phyloP scores from a whole-genome alignment of 345 rosid species.

The Eucalyptus caleyi region DNA sequence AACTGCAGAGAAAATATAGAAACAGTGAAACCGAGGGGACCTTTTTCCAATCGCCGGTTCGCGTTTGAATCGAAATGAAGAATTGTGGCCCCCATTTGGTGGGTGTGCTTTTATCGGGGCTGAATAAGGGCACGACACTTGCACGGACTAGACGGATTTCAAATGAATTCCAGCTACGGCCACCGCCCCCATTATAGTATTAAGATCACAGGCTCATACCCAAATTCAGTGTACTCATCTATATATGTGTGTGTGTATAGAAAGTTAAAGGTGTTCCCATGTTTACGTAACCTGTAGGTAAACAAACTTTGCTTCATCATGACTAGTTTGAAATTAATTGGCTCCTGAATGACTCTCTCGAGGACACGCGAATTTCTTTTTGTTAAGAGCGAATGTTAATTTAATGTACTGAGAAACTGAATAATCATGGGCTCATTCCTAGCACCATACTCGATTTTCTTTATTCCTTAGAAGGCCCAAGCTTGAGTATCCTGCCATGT shows the following conservation, averaged over 20 bases:
- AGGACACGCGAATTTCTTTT: neutral
- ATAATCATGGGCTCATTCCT: neutral
- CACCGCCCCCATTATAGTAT: neutral
- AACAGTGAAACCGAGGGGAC: neutral
- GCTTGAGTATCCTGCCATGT: neutral
- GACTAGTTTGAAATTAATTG: neutral
- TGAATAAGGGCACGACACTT: neutral
- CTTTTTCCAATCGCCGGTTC: neutral
- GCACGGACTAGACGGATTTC: neutral
- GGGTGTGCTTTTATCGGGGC: neutral
- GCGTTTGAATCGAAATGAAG: neutral
- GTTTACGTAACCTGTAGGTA: neutral
- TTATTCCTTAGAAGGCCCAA: neutral
- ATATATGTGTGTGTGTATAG: neutral
- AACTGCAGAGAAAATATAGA: neutral
- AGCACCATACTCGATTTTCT: neutral
- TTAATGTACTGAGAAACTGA: neutral
- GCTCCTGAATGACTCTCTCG: neutral
- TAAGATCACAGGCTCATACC: neutral
- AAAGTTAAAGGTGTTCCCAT: neutral
- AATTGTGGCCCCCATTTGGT: neutral
- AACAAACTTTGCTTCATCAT: neutral
- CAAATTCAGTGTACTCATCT: neutral
- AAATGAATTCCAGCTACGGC: neutral
- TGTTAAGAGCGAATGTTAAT: neutral